phyloP scores from a whole-genome alignment of 352 stramenopile species.

The Globisporangium okanoganense region DNA sequence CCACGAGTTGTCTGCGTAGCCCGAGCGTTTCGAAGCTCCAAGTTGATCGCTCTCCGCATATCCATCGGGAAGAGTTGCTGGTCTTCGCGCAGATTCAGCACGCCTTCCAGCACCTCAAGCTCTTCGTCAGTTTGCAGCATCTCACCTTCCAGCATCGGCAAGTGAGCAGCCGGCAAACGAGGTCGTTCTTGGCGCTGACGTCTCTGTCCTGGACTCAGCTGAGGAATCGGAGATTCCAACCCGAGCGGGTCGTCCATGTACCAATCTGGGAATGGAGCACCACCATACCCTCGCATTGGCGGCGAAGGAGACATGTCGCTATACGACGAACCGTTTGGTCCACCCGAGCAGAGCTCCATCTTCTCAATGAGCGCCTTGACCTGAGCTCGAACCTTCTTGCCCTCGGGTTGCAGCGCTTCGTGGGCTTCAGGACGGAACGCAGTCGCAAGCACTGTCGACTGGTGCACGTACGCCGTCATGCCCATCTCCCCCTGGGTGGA shows the following conservation, averaged over 20 bases:
- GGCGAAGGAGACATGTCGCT: conserved; percentile 38
- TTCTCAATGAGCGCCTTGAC: conserved; percentile 78
- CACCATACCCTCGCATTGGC: conserved; percentile 52
- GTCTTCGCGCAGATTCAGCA: conserved; percentile 62
- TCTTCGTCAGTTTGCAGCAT: conserved; percentile 65
- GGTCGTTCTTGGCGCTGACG: conserved; percentile 45
- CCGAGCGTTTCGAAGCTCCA: conserved; percentile 31
- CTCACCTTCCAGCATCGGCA: conserved; percentile 55
- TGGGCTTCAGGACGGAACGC: conserved; percentile 73
- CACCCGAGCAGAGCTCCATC: conserved; percentile 82
- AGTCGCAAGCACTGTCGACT: conserved; percentile 79
- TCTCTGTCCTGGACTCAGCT: conserved; percentile 32
- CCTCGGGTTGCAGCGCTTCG: conserved; percentile 45
- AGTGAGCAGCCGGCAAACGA: conserved; percentile 30
- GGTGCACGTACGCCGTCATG: conserved; percentile 80
- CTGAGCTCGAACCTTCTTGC: conserved; percentile 50
- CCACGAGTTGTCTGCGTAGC: conserved; percentile 23
- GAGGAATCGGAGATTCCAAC: conserved; percentile 19
- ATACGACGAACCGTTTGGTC: conserved; percentile 25
- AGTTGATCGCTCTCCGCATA: conserved; percentile 35
- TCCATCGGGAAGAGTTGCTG: conserved; percentile 55
- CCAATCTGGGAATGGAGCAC: conserved; percentile 66
- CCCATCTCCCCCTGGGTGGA: conserved; percentile 81
- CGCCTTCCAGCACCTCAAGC: conserved; percentile 60
- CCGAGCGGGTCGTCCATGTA: conserved; percentile 49